A percentile compares a stretch with the other conserved stretches of the same genome.
Conservation (phyloP, 176 grass and related monocot species). For the Cocos nucifera region DNA sequence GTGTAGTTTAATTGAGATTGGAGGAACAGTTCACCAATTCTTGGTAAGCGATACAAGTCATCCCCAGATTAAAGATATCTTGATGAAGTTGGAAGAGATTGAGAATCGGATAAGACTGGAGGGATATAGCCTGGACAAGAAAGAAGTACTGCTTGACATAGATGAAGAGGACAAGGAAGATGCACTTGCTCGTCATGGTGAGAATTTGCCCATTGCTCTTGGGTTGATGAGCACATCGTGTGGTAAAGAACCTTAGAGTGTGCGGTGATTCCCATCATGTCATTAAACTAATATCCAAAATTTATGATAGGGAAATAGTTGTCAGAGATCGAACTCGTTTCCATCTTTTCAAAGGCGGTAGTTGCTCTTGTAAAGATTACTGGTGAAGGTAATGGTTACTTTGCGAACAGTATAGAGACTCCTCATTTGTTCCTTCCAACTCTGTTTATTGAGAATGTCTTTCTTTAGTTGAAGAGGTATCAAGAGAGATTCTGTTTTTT, state of each 20-base stretch:
- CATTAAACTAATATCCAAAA: conserved; percentile 18
- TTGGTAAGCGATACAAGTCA: conserved; percentile 29
- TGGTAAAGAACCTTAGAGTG: conserved; percentile 32
- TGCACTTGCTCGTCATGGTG: conserved; percentile 27
- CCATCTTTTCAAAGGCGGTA: conserved; percentile 31
- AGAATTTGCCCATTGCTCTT: conserved; percentile 41
- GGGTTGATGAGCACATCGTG: conserved; percentile 21
- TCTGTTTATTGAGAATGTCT: no score
- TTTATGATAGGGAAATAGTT: conserved; percentile 27
- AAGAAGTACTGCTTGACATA: conserved; percentile 26
- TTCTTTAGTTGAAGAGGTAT: no score
- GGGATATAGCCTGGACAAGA: conserved; percentile 7
- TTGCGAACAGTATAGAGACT: no score
- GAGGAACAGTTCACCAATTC: conserved; percentile 37
- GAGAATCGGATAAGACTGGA: conserved; percentile 5
- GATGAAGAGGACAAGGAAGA: conserved; percentile 42
- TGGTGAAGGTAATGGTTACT: conserved; percentile 16
- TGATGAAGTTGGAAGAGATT: conserved; percentile 30
- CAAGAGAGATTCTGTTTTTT: no score
- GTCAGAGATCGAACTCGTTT: conserved; percentile 39
- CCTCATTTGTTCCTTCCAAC: no score
- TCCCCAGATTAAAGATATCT: conserved; percentile 17
- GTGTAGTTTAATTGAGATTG: conserved; percentile 26
- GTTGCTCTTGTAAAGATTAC: conserved; percentile 39
- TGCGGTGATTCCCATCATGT: conserved; percentile 32